These are phyloP conservation scores for Flaveria bidentis DNA, from an alignment of 129 eudicot genomes.

Conservation along the genomic window DNA sequence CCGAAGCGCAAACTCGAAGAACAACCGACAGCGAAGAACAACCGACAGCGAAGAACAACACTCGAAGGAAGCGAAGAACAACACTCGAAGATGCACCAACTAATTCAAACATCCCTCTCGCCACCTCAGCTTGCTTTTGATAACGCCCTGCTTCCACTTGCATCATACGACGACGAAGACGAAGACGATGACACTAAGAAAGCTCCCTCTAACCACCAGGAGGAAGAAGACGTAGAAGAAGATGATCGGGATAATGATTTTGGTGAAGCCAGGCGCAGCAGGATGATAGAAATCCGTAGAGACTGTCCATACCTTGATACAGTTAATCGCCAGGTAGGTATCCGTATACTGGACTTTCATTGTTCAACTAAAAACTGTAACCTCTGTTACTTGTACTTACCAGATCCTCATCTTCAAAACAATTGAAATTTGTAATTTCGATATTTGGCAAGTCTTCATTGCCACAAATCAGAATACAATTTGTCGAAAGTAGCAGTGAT, in stretches of 20 bases:
- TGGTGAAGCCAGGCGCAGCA: slow-evolving; percentile 44
- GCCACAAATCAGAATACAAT: too few relatives aligned
- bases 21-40: too few relatives aligned
- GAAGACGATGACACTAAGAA: slow-evolving; percentile 31
- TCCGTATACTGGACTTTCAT: not conserved
- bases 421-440: too few relatives aligned
- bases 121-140: slow-evolving; percentile 53
- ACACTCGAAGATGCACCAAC: slow-evolving; percentile 56
- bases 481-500: too few relatives aligned
- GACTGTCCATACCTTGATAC: slow-evolving; percentile 97
- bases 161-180: slow-evolving; percentile 64
- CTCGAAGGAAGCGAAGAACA: slow-evolving; percentile 29
- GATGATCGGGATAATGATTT: slow-evolving; percentile 40
- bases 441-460: too few relatives aligned
- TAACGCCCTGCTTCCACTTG: slow-evolving; percentile 80
- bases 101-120: slow-evolving; percentile 35
- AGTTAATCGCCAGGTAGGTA: slow-evolving; percentile 88
- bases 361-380: not conserved
- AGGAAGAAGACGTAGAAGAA: slow-evolving; percentile 50
- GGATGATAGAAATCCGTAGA: slow-evolving; percentile 67
- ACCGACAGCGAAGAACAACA: too few relatives aligned
- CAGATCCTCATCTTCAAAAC: too few relatives aligned
- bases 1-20: too few relatives aligned
- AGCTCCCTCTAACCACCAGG: slow-evolving; percentile 28
- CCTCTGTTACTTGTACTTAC: not conserved